These are phyloP conservation scores for Coemansia sp. DNA, from an alignment of 192 early-diverging fungal genomes.

Conservation along the genomic window DNA sequence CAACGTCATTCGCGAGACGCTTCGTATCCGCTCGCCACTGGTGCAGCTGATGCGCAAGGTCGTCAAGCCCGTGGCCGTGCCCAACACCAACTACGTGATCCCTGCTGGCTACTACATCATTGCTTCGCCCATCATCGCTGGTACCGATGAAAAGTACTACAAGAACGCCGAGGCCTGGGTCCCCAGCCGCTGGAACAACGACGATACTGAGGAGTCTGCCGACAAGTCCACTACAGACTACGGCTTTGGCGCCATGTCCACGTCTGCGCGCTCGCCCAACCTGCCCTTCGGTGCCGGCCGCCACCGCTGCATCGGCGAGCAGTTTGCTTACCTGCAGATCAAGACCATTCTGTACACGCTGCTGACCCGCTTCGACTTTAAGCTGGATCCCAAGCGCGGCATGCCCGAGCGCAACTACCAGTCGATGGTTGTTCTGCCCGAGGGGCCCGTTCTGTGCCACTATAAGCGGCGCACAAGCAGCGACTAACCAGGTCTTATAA, in stretches of 20 bases:
- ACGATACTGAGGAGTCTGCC: constrained; percentile 58
- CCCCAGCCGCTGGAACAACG: constrained; percentile 73
- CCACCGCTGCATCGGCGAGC: constrained; percentile 98
- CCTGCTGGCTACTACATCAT: constrained; percentile 88
- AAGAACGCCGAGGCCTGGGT: constrained; percentile 78
- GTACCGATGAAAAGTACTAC: constrained; percentile 78
- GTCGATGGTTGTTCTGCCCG: constrained; percentile 88
- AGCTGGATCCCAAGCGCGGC: constrained; percentile 62
- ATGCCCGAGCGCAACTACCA: constrained; percentile 88
- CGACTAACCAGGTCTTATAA: too few species aligned
- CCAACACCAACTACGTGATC: constrained; percentile 81
- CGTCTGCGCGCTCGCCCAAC: constrained; percentile 74
- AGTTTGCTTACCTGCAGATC: constrained; percentile 94
- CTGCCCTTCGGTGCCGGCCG: constrained; percentile 98
- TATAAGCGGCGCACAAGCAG: constrained; percentile 41
- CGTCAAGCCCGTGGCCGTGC: constrained; percentile 63
- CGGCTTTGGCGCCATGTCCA: constrained; percentile 69
- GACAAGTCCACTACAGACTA: constrained; percentile 65
- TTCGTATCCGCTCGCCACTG: constrained; percentile 93
- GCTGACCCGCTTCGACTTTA: constrained; percentile 75
- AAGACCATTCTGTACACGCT: constrained; percentile 88
- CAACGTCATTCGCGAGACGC: constrained; percentile 83
- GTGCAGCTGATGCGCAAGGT: constrained; percentile 94
- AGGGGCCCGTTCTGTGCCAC: constrained; percentile 57
- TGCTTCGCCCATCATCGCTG: constrained; percentile 77